phyloP scores from a whole-genome alignment of 768 basidiomycete species.

The Serendipita sp. region DNA sequence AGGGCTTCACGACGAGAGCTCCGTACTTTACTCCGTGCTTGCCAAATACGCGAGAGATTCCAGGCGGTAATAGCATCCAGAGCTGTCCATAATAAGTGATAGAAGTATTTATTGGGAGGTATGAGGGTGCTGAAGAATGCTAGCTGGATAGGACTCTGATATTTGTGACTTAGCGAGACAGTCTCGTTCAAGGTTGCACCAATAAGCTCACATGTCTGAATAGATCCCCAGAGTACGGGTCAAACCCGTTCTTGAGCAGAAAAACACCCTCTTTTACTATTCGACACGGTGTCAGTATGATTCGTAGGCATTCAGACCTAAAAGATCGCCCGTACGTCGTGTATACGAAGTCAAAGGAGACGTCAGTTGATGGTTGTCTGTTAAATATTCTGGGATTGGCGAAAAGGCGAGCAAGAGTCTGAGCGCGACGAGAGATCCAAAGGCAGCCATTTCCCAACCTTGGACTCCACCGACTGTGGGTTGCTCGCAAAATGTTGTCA shows the following conservation, averaged over 20 bases:
- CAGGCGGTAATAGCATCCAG: conserved; percentile 54
- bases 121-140: conserved; percentile 57
- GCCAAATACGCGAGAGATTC: conserved; percentile 54
- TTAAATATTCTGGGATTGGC: conserved; percentile 34
- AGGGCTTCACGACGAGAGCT: conserved; percentile 39
- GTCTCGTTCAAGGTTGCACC: background rate
- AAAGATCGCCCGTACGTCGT: conserved; percentile 38
- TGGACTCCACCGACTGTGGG: background rate
- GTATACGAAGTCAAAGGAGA: conserved; percentile 69
- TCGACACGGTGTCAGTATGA: conserved; percentile 9
- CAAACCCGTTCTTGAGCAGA: conserved; percentile 55
- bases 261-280: conserved; percentile 83
- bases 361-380: conserved; percentile 58
- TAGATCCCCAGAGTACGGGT: conserved; percentile 76
- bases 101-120: conserved; percentile 32
- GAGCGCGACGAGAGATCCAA: conserved; percentile 9
- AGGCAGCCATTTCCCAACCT: conserved; percentile 1
- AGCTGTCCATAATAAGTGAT: conserved; percentile 52
- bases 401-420: conserved; percentile 38
- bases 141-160: conserved; percentile 70
- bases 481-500: too few relatives aligned
- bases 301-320: background rate
- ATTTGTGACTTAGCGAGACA: background rate
- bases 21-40: conserved; percentile 36
- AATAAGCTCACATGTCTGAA: conserved; percentile 60